Evolutionary conservation across 2,329 filamentous ascomycete genomes (phyloP).

Genomic region (Trichoderma gracile): DNA sequence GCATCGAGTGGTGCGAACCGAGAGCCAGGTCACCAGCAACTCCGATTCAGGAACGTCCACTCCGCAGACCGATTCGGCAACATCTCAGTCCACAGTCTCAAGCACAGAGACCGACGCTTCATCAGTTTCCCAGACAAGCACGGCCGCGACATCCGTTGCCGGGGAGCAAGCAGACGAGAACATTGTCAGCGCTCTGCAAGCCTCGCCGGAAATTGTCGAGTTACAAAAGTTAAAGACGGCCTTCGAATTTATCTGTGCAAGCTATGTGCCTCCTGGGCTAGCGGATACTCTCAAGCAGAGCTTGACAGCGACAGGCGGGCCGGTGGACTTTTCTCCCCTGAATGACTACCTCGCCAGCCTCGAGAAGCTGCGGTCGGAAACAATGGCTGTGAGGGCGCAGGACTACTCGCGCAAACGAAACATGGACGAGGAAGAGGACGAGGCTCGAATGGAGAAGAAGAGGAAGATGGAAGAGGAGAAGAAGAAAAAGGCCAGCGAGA

Average conservation of each 20-base stretch:
- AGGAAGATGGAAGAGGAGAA: conserved; percentile 86
- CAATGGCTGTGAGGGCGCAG: conserved; percentile 64
- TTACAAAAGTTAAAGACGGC: conserved; percentile 67
- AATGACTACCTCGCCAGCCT: conserved; percentile 69
- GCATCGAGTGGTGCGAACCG: conserved; percentile 55
- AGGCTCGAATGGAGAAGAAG: conserved; percentile 73
- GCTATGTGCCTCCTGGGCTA: conserved; percentile 57
- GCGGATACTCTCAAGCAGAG: conserved; percentile 44
- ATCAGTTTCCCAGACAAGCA: conserved; percentile 45
- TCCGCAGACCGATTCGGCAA: conserved; percentile 34
- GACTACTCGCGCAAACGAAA: conserved; percentile 72
- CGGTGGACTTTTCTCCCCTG: conserved; percentile 68
- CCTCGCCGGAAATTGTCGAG: conserved; percentile 50
- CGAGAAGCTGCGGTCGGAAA: conserved; percentile 68
- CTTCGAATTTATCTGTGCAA: conserved; percentile 63
- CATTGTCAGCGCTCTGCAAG: conserved; percentile 46
- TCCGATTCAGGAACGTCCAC: conserved; percentile 30
- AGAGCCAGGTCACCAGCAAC: conserved; percentile 24
- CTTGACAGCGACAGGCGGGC: conserved; percentile 41
- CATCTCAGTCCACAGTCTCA: conserved; percentile 47
- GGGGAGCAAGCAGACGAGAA: conserved; percentile 38
- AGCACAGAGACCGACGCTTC: conserved; percentile 41
- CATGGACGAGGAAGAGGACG: conserved; percentile 66
- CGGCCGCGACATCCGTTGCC: conserved; percentile 48
- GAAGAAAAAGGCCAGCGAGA: conserved; percentile 73